phyloP scores from a whole-genome alignment of 2,329 filamentous ascomycete species.

The Ambrosiella cleistominuta region DNA sequence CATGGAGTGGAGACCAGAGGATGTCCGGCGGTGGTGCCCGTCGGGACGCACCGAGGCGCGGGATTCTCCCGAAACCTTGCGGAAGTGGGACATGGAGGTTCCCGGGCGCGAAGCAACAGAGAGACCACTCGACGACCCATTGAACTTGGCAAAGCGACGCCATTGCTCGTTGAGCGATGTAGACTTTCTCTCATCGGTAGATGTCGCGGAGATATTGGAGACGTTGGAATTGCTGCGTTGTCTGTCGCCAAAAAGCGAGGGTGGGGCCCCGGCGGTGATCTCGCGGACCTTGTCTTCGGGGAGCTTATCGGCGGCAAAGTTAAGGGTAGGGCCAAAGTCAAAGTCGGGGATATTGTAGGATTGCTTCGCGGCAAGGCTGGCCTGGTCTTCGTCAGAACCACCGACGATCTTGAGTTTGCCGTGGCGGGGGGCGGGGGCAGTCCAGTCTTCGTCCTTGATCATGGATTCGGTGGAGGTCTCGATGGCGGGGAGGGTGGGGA shows the following conservation, averaged over 20 bases:
- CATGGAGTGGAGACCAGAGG: neutral
- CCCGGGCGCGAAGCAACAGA: neutral
- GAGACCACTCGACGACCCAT: constrained; percentile 2
- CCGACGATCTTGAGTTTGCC: constrained; percentile 70
- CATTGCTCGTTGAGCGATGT: constrained; percentile 12
- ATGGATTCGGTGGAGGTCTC: constrained; percentile 3
- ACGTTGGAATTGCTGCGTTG: neutral
- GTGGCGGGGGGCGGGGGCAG: neutral
- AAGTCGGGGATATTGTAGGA: constrained; percentile 50
- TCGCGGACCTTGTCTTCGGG: constrained; percentile 10
- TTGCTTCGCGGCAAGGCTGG: constrained; percentile 12
- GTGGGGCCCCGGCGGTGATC: neutral
- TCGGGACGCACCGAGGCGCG: neutral
- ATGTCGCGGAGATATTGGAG: neutral
- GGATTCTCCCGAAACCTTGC: constrained; percentile 9
- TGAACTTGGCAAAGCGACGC: constrained; percentile 5
- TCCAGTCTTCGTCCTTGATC: constrained; percentile 20
- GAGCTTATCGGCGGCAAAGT: constrained; percentile 28
- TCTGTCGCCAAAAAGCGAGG: neutral
- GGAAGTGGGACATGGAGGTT: constrained; percentile 7
- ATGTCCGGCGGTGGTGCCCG: constrained; percentile 4
- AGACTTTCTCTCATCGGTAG: neutral
- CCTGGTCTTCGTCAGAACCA: constrained; percentile 19
- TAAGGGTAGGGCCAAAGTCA: constrained; percentile 73
- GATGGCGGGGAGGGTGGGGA: constrained; percentile 4